Percentiles rank a stretch among this genome's conserved stretches.
These are phyloP conservation scores for Bidens hawaiensis DNA, from an alignment of 140 eudicot species.

Conservation along the genomic window DNA sequence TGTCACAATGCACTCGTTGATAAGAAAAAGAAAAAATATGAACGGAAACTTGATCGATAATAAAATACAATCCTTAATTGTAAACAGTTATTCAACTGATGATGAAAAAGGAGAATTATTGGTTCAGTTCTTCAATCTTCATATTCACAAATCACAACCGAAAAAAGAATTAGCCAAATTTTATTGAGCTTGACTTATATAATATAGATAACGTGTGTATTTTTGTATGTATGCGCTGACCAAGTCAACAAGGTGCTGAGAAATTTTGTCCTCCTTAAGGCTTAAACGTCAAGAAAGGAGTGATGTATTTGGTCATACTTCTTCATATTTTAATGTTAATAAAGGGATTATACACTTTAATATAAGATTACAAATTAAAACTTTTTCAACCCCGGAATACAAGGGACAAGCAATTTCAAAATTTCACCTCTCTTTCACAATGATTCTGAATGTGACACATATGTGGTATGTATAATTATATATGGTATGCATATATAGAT, in stretches of 20 bases:
- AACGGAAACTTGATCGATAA: too few species aligned
- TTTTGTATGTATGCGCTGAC: background rate
- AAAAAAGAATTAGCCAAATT: too few species aligned
- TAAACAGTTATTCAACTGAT: too few species aligned
- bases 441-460: background rate
- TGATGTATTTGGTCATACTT: background rate
- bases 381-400: background rate
- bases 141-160: too few species aligned
- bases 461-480: too few species aligned
- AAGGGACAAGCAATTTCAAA: background rate
- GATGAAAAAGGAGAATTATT: too few species aligned
- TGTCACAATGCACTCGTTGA: too few species aligned
- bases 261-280: background rate
- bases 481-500: too few species aligned
- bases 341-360: background rate
- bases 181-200: background rate
- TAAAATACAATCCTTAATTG: too few species aligned
- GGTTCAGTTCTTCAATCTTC: too few species aligned
- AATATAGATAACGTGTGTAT: background rate
- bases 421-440: background rate
- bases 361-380: background rate
- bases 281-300: constrained; percentile 3
- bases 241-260: background rate
- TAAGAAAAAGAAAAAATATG: too few species aligned
- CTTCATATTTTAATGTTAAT: background rate